Evolutionary conservation across 345 rosid species (phyloP).

Genomic region (Eucalyptus sideroxylon): DNA sequence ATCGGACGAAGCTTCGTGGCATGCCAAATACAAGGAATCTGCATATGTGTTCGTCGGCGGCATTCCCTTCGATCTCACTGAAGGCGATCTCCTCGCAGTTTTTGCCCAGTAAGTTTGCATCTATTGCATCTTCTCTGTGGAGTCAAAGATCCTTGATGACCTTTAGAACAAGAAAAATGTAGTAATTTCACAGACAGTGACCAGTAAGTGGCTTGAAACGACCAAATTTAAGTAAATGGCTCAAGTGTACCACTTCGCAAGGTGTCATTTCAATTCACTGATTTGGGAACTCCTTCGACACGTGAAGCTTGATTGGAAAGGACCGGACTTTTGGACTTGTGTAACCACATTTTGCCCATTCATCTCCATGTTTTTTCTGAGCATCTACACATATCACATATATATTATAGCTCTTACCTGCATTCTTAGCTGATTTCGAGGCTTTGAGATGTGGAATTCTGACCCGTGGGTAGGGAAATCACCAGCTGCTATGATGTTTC

Average conservation of each 20-base stretch:
- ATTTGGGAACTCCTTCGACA: neutral
- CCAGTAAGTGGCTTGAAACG: neutral
- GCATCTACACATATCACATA: neutral
- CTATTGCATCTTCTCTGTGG: neutral
- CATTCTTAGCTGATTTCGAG: neutral
- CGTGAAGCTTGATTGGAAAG: neutral
- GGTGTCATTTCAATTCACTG: neutral
- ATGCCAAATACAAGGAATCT: slow-evolving; percentile 80
- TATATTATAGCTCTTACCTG: neutral
- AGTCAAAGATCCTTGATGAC: neutral
- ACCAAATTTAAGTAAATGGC: neutral
- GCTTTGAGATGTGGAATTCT: neutral
- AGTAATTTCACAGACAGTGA: neutral
- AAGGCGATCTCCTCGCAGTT: slow-evolving; percentile 93
- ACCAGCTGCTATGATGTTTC: neutral
- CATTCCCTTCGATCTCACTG: slow-evolving; percentile 85
- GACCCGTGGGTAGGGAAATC: neutral
- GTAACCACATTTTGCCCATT: neutral
- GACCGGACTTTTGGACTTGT: neutral
- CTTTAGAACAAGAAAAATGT: neutral
- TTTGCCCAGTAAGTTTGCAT: slow-evolving; percentile 63
- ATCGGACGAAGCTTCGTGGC: slow-evolving; percentile 91
- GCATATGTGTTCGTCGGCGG: slow-evolving; percentile 80
- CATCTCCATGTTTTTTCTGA: neutral
- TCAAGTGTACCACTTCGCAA: neutral